Conservation (phyloP, 2,329 filamentous ascomycete genomes). For the Trichoderma citrinoviride region DNA sequence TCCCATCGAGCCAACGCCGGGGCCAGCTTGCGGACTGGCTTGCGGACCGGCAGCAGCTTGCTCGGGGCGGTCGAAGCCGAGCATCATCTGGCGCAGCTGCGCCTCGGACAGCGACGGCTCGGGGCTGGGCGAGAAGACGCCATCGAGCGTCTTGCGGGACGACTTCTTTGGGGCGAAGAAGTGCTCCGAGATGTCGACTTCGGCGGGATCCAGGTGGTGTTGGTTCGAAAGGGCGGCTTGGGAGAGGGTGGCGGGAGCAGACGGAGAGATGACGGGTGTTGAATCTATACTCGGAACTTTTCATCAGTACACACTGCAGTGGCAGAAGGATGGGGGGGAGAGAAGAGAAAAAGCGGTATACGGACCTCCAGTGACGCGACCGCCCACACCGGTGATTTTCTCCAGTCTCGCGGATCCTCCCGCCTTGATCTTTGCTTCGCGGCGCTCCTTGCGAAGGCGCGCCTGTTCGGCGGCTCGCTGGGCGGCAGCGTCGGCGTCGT, state of each 20-base stretch:
- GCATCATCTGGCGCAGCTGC: slow-evolving; percentile 64
- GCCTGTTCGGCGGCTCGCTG: slow-evolving; percentile 62
- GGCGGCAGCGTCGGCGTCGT: slow-evolving; percentile 46
- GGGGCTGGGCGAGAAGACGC: slow-evolving; percentile 33
- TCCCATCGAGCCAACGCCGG: slow-evolving; percentile 36
- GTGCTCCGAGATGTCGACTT: slow-evolving; percentile 76
- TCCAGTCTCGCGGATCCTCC: slow-evolving; percentile 68
- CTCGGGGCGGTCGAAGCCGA: slow-evolving; percentile 48
- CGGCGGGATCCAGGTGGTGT: slow-evolving; percentile 62
- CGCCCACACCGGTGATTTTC: slow-evolving; percentile 69
- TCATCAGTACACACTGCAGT: not conserved
- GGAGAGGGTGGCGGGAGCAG: slow-evolving; percentile 34
- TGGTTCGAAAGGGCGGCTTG: slow-evolving; percentile 5
- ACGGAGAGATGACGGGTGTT: not conserved
- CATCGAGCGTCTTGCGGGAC: slow-evolving; percentile 21
- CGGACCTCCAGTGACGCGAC: slow-evolving; percentile 37
- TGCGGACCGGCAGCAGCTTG: slow-evolving; percentile 9
- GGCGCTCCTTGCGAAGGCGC: slow-evolving; percentile 72
- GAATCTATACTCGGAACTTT: slow-evolving; percentile 14
- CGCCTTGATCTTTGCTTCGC: slow-evolving; percentile 74
- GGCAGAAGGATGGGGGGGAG: not conserved
- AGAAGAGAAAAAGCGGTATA: not conserved
- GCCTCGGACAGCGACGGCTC: slow-evolving; percentile 50
- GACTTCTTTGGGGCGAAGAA: slow-evolving; percentile 57
- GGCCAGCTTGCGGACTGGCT: slow-evolving; percentile 17